These are phyloP conservation scores for Euphrasia arctica DNA, from an alignment of 305 asterid species.

Conservation along the genomic window DNA sequence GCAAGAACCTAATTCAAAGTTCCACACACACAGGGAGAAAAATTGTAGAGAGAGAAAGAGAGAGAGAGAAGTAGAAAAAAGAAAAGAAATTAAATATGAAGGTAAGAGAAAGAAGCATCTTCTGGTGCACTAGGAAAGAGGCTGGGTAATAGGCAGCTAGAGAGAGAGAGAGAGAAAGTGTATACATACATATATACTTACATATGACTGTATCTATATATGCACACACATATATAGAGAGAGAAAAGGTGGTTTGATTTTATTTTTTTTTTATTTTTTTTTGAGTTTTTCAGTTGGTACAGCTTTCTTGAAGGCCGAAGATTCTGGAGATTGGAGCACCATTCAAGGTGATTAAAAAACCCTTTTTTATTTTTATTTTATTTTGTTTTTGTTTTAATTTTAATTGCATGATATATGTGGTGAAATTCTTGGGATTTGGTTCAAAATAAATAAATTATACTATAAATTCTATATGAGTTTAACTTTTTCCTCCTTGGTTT, in stretches of 20 bases:
- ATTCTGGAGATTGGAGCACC: conserved; percentile 41
- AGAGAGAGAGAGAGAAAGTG: conserved; percentile 31
- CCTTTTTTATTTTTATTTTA: conserved; percentile 10
- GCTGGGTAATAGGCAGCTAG: conserved; percentile 28
- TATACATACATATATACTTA: conserved; percentile 8
- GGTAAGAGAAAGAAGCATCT: conserved; percentile 37
- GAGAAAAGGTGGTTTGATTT: conserved; percentile 8
- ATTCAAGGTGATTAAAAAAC: conserved; percentile 34
- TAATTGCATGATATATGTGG: conserved; percentile 22
- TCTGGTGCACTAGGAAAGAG: conserved; percentile 30
- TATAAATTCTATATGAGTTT: too few relatives aligned
- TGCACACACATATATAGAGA: conserved; percentile 31
- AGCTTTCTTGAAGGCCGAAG: conserved; percentile 54
- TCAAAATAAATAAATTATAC: too few relatives aligned
- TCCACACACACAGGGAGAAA: conserved; percentile 25
- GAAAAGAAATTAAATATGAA: conserved; percentile 10
- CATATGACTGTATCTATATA: conserved; percentile 13
- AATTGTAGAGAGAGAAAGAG: conserved; percentile 24
- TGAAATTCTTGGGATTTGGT: conserved; percentile 46
- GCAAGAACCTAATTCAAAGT: conserved; percentile 53
- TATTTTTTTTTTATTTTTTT: conserved; percentile 5
- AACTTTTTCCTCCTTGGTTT: too few relatives aligned
- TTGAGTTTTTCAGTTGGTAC: conserved; percentile 28
- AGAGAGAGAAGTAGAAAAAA: background rate
- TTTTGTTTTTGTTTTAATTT: background rate